Evolutionary conservation across 2,329 filamentous ascomycete genomes (phyloP).

Genomic region (Clonostachys solani): DNA sequence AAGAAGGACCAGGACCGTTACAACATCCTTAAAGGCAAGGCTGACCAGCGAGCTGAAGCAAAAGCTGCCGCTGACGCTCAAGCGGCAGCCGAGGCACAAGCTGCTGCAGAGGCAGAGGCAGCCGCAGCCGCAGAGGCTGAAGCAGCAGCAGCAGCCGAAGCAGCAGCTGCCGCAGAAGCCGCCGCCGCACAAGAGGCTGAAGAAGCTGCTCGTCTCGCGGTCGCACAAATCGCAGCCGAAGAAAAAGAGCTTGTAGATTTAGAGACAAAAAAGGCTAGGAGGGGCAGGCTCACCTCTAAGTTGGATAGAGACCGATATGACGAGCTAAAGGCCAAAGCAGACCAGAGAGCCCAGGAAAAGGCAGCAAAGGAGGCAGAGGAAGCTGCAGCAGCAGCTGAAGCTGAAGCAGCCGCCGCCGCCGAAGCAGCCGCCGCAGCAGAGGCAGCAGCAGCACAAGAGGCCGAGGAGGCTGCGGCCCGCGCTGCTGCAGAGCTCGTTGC

Average conservation of each 20-base stretch:
- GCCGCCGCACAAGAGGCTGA: background rate
- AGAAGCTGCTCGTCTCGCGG: slow-evolving; percentile 15
- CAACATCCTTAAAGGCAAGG: slow-evolving; percentile 11
- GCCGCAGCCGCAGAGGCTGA: slow-evolving; percentile 20
- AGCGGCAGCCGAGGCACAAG: slow-evolving; percentile 16
- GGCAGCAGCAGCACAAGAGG: slow-evolving; percentile 7
- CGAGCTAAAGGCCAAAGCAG: slow-evolving; percentile 13
- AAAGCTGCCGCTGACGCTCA: slow-evolving; percentile 13
- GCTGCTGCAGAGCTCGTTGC: slow-evolving; percentile 8
- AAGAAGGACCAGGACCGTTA: slow-evolving; percentile 20
- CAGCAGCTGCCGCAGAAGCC: slow-evolving; percentile 32
- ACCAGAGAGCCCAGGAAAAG: slow-evolving; percentile 13
- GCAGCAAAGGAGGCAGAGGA: slow-evolving; percentile 18
- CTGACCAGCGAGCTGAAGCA: slow-evolving; percentile 7
- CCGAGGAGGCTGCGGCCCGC: slow-evolving; percentile 4
- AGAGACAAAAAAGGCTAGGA: slow-evolving; percentile 24
- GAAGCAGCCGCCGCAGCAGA: slow-evolving; percentile 8
- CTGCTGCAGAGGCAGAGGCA: slow-evolving; percentile 29
- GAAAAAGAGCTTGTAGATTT: slow-evolving; percentile 17
- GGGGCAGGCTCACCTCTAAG: slow-evolving; percentile 20
- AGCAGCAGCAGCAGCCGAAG: slow-evolving; percentile 33
- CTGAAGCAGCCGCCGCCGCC: background rate
- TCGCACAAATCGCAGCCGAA: slow-evolving; percentile 21
- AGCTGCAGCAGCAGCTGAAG: slow-evolving; percentile 5
- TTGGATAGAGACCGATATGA: slow-evolving; percentile 6